Evolutionary conservation across 345 rosid genomes (phyloP).

Genomic region (Streptanthus diversifolius): DNA sequence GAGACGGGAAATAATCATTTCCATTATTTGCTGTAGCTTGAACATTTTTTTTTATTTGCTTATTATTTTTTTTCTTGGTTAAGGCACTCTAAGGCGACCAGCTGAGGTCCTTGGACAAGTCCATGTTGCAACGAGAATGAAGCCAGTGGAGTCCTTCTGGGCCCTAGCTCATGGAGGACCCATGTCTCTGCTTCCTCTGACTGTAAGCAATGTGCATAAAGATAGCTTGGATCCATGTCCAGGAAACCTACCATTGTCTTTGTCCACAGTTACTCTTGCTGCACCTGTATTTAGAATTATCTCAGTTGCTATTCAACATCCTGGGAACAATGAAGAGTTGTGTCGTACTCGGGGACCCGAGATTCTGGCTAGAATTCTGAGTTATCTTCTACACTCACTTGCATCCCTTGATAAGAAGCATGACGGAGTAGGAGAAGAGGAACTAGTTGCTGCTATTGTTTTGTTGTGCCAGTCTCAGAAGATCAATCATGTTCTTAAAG

Average conservation of each 20-base stretch:
- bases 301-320: slow-evolving; percentile 76
- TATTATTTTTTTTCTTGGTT: slow-evolving; percentile 27
- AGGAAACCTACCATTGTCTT: slow-evolving; percentile 55
- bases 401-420: slow-evolving; percentile 63
- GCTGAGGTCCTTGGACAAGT: slow-evolving; percentile 99
- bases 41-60: slow-evolving; percentile 8
- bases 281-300: slow-evolving; percentile 88
- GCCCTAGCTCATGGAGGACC: slow-evolving; percentile 98
- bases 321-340: slow-evolving; percentile 88
- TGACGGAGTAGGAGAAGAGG: slow-evolving; percentile 82
- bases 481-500: slow-evolving; percentile 82
- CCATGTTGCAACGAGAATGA: slow-evolving; percentile 82
- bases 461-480: slow-evolving; percentile 88
- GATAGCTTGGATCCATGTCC: slow-evolving; percentile 72
- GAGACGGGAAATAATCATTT: slow-evolving; percentile 14
- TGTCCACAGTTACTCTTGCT: slow-evolving; percentile 71
- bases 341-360: slow-evolving; percentile 79
- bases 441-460: slow-evolving; percentile 95
- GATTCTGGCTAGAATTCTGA: slow-evolving; percentile 77
- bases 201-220: slow-evolving; percentile 64
- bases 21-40: not conserved
- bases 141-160: slow-evolving; percentile 91
- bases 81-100: slow-evolving; percentile 81
- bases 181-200: slow-evolving; percentile 88
- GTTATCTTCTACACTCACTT: slow-evolving; percentile 76